Percentiles rank a stretch among this genome's conserved stretches.
Conservation (phyloP, 495 filamentous ascomycete species). For the Sporormia fimetaria region DNA sequence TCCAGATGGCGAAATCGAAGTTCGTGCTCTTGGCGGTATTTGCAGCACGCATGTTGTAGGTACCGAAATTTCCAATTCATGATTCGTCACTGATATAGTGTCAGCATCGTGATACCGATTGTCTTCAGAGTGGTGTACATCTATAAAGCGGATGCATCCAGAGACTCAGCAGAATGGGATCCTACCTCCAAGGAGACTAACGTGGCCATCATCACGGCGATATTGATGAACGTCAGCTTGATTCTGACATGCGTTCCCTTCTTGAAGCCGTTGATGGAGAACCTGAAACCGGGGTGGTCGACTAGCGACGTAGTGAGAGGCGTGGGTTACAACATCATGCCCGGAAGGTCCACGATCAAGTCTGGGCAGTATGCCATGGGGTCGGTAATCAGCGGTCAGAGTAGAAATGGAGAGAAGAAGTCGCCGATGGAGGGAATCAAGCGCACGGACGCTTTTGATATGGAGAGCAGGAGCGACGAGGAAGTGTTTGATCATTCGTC, state of each 20-base stretch:
- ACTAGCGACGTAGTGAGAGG: constrained; percentile 7
- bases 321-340: constrained; percentile 7
- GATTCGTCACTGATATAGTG: neutral
- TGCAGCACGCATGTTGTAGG: constrained; percentile 3
- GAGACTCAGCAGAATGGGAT: neutral
- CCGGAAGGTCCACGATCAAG: neutral
- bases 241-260: constrained; percentile 11
- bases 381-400: neutral
- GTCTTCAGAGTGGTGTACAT: constrained; percentile 3
- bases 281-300: constrained; percentile 11
- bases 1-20: constrained; percentile 3
- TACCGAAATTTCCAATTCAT: neutral
- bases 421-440: no score
- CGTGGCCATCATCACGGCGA: constrained; percentile 5
- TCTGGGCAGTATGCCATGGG: neutral
- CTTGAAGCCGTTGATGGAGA: constrained; percentile 9
- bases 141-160: neutral
- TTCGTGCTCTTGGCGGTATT: constrained; percentile 5
- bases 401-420: no score
- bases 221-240: constrained; percentile 8
- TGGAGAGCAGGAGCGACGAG: no score
- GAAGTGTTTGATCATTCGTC: no score
- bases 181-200: constrained; percentile 1
- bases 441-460: no score
- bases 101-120: neutral